A percentile compares a stretch with the other conserved stretches of the same genome.
phyloP scores from a whole-genome alignment of 768 basidiomycete species.

The Guyanaporus albipodus region DNA sequence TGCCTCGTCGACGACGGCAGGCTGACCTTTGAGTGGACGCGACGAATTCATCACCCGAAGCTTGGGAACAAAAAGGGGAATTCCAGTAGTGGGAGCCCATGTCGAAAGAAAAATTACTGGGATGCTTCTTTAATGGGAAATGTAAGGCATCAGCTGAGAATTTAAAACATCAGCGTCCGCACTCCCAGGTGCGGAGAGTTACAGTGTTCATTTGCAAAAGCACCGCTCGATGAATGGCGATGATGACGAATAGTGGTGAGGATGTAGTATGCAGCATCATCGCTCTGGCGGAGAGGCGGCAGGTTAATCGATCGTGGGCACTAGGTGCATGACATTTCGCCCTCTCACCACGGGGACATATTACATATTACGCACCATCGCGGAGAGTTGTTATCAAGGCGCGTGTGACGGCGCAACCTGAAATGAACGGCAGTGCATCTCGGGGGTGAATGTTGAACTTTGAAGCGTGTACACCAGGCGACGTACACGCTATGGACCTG shows the following conservation, averaged over 20 bases:
- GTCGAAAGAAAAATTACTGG: constrained; percentile 12
- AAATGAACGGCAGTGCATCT: constrained; percentile 13
- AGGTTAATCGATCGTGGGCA: constrained; percentile 17
- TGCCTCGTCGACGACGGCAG: constrained; percentile 4
- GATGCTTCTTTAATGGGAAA: constrained; percentile 21
- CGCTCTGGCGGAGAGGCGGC: constrained; percentile 21
- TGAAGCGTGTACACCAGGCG: constrained; percentile 25
- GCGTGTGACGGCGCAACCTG: constrained; percentile 25
- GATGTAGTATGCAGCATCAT: constrained; percentile 22
- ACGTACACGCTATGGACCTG: constrained; percentile 18
- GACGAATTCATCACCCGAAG: neutral
- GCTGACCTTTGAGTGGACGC: constrained; percentile 14
- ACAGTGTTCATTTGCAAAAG: constrained; percentile 18
- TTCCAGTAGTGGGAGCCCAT: constrained; percentile 17
- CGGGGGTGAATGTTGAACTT: constrained; percentile 11
- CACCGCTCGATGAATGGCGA: constrained; percentile 23
- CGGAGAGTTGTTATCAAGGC: constrained; percentile 16
- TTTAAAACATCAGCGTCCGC: constrained; percentile 21
- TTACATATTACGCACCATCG: constrained; percentile 26
- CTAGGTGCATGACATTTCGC: constrained; percentile 18
- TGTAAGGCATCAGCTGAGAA: constrained; percentile 10
- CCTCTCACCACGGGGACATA: constrained; percentile 20
- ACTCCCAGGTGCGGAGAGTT: constrained; percentile 13
- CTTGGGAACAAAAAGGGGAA: constrained; percentile 1
- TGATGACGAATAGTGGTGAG: constrained; percentile 21